Evolutionary conservation across 331 rosid genomes (phyloP), one percentile per base, ranked within the genome.

Genomic region (Erythrophleum ivorense): DNA sequence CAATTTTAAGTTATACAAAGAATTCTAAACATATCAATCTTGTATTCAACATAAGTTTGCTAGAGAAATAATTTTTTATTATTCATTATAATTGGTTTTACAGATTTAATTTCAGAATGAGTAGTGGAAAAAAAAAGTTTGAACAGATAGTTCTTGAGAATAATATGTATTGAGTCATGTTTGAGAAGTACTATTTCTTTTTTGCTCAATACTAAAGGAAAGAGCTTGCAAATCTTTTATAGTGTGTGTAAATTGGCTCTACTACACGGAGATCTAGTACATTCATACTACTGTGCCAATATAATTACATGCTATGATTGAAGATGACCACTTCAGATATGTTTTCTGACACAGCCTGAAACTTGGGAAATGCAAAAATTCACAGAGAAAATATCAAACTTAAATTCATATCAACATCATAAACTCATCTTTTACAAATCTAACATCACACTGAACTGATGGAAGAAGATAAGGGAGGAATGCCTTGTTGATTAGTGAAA

Each of bases 401-500:
- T 10, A 10, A 58, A 75, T 53, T 73, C 55, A 57, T 46, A 78
- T 19, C 48, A 70, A 38, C 57, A 79, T n/a, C 34, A 11, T 24
- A 53, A 54, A 65, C 13, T 59, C 66, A n/a, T 58, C 63, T 9
- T 19, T 24, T 12, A 59, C 58, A 72, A 65, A 40, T 73, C 58
- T 65, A 53, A 31, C 63, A 70, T 40, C 46, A 34, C 19, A 76
- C 54, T 45, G 63, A 68, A 58, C 75, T 71, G 49, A 62, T 53
- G 52, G 75, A 78, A 0, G 75, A 67, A 18, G 86, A 71, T n/a
- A 38, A 31, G 0, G 97, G 97, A 75, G 89, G 95, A 86, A 89
- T 89, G 58, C 98, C 94, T 80, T 91, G 98, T 40, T 87, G 84
- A 80, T 94, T 86, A 6, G 64, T 80, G 87, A 92, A 92, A 66